phyloP scores from a whole-genome alignment of 139 green algal species.

The Chlorella sp. region DNA sequence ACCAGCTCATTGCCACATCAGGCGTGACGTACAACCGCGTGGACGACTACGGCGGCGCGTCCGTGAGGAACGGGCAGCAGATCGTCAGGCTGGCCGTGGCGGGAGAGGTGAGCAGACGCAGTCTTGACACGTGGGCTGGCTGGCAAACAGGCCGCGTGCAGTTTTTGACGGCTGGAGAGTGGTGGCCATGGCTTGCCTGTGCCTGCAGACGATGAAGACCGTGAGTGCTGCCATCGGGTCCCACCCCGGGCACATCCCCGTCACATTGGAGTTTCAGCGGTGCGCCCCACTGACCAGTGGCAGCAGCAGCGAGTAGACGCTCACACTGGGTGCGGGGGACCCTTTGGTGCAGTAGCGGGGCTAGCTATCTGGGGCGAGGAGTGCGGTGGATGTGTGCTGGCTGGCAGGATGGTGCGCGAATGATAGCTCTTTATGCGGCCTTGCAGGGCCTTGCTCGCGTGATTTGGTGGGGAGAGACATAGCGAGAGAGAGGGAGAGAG shows the following conservation, averaged over 20 bases:
- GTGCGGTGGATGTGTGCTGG: too few species aligned
- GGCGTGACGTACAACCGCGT: not conserved
- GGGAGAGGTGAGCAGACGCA: not conserved
- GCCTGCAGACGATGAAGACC: not conserved
- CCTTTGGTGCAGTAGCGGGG: too few species aligned
- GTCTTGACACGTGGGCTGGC: not conserved
- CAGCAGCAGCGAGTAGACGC: too few species aligned
- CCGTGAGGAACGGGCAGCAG: not conserved
- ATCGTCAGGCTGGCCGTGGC: not conserved
- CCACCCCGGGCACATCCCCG: not conserved
- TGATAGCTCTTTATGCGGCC: too few species aligned
- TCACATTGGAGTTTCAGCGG: not conserved
- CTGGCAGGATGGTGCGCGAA: too few species aligned
- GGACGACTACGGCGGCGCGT: not conserved
- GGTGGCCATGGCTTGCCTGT: not conserved
- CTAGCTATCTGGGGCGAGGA: too few species aligned
- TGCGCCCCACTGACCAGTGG: not conserved
- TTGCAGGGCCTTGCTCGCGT: too few species aligned
- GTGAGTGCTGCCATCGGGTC: not conserved
- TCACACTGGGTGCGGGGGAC: too few species aligned
- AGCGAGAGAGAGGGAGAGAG: too few species aligned
- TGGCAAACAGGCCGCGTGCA: not conserved
- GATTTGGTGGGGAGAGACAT: too few species aligned
- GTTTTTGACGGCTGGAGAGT: not conserved
- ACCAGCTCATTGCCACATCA: slow-evolving; percentile 1